Evolutionary conservation across 129 eudicot genomes (phyloP).

Genomic region (Solidago caesia): DNA sequence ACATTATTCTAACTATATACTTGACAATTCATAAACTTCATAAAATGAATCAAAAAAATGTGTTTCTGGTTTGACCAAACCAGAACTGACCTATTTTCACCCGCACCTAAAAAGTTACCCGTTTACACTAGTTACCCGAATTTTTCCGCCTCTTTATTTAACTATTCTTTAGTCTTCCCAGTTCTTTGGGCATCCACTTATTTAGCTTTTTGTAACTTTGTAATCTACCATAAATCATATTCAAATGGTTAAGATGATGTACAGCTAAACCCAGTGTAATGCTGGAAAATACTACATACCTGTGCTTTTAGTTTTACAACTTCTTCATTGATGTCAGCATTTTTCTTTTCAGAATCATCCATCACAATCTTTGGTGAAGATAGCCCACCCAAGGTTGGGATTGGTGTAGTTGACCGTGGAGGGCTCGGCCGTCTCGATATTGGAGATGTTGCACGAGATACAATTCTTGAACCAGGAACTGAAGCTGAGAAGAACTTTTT

Average conservation of each 20-base stretch:
- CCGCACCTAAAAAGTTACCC: too few relatives aligned
- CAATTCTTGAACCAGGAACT: constrained; percentile 97
- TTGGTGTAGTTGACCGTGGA: constrained; percentile 97
- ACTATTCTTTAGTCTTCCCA: neutral
- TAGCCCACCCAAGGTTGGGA: constrained; percentile 90
- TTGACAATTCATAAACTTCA: too few relatives aligned
- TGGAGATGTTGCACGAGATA: constrained; percentile 97
- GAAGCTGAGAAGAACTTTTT: constrained; percentile 95
- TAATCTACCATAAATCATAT: constrained; percentile 4
- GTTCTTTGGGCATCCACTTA: neutral
- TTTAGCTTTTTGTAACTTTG: constrained; percentile 3
- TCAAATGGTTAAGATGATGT: constrained; percentile 17
- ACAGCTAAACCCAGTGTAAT: neutral
- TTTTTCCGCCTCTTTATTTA: too few relatives aligned
- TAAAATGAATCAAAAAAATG: too few relatives aligned
- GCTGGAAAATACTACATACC: constrained; percentile 41
- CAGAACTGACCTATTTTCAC: too few relatives aligned
- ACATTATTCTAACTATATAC: too few relatives aligned
- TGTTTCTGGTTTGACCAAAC: too few relatives aligned
- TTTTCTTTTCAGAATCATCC: constrained; percentile 61
- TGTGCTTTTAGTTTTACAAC: constrained; percentile 76
- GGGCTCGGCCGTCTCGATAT: constrained; percentile 87
- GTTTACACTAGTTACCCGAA: too few relatives aligned
- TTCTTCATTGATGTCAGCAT: constrained; percentile 70
- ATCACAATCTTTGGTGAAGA: constrained; percentile 63